A percentile compares a stretch with the other conserved stretches of the same genome.
Conservation (phyloP, 164 flowering plant genomes). For the Euptelea pleiosperma region DNA sequence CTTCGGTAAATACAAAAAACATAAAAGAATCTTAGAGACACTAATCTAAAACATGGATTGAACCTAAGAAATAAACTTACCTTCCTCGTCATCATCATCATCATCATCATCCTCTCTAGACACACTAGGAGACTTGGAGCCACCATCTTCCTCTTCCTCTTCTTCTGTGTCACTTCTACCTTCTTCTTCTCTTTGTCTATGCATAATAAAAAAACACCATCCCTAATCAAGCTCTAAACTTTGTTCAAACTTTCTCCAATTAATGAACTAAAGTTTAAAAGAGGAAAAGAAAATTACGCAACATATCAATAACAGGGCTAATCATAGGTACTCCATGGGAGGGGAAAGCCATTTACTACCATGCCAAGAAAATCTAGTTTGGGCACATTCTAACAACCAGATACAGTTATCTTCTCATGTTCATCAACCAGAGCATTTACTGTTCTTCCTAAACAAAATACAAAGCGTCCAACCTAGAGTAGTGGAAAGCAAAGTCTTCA, state of each 20-base stretch:
- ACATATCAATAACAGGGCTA: no score
- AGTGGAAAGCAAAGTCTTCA: no score
- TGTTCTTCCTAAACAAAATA: no score
- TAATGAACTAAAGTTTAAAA: neutral
- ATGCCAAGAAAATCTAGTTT: no score
- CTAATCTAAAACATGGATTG: neutral
- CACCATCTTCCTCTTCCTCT: slow-evolving; percentile 14
- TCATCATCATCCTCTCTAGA: slow-evolving; percentile 11
- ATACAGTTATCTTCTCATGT: no score
- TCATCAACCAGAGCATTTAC: no score
- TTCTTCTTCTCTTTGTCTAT: slow-evolving; percentile 22
- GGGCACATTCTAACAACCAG: no score
- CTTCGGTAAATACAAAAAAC: neutral
- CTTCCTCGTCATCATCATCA: slow-evolving; percentile 14
- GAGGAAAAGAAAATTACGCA: no score
- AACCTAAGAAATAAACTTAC: slow-evolving; percentile 1
- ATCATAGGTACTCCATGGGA: no score
- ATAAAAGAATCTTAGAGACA: neutral
- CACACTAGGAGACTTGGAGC: neutral
- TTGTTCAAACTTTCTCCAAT: neutral
- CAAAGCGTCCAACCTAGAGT: no score
- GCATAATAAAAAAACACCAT: neutral
- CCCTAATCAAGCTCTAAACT: slow-evolving; percentile 1
- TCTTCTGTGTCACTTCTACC: slow-evolving; percentile 20
- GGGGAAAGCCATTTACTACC: no score